These are phyloP conservation scores for Cicer yamashitae DNA, from an alignment of 306 rosid genomes.

Conservation along the genomic window DNA sequence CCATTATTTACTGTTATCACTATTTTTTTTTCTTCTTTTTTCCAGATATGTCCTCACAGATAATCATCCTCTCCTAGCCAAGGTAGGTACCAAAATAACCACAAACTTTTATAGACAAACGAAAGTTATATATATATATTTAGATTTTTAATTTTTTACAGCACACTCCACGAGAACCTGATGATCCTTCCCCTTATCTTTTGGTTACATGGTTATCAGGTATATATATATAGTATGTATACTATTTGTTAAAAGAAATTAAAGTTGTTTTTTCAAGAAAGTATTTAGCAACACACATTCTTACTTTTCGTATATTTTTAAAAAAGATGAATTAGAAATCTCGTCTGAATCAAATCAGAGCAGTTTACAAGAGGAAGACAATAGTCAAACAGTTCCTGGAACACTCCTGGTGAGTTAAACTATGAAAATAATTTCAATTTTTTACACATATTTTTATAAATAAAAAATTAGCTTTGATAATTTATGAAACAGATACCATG, in stretches of 20 bases:
- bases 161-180: conserved; percentile 44
- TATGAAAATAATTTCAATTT: background rate
- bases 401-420: conserved; percentile 66
- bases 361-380: conserved; percentile 40
- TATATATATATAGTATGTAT: conserved; percentile 20
- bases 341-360: conserved; percentile 33
- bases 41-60: conserved; percentile 67
- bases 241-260: background rate
- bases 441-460: background rate
- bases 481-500: conserved; percentile 67
- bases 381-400: conserved; percentile 53
- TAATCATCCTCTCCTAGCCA: conserved; percentile 46
- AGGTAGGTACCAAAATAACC: conserved; percentile 40
- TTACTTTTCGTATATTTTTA: background rate
- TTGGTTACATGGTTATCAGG: conserved; percentile 59
- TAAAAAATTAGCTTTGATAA: background rate
- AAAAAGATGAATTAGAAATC: conserved; percentile 39
- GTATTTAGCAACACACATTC: background rate
- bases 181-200: conserved; percentile 63
- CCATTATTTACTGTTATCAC: too few species aligned
- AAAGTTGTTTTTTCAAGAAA: background rate
- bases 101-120: background rate
- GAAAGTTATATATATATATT: background rate
- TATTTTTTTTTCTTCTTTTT: background rate
- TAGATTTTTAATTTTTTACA: conserved; percentile 36